Conservation (phyloP, 305 asterid genomes). For the Solanum aculeatissimum region DNA sequence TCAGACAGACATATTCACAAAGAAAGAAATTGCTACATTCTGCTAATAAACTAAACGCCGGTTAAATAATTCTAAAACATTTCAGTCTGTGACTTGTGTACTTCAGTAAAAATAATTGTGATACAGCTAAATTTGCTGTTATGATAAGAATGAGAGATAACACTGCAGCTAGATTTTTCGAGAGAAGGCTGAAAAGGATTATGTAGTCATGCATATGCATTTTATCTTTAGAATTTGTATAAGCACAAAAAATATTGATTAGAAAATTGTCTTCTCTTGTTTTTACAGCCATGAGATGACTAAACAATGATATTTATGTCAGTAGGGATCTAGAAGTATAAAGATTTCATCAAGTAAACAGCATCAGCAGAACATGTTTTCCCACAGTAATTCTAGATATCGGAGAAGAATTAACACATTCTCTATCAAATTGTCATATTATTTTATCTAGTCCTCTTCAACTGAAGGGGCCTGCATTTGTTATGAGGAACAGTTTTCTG, state of each 20-base stretch:
- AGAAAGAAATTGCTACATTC: neutral
- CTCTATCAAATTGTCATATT: neutral
- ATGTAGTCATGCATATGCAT: neutral
- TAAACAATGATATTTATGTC: neutral
- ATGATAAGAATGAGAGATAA: neutral
- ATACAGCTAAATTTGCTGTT: neutral
- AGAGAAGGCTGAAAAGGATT: neutral
- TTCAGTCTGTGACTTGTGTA: neutral
- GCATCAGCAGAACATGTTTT: neutral
- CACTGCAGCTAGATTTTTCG: neutral
- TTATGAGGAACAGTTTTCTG: neutral
- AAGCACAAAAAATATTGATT: neutral
- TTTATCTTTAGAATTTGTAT: neutral
- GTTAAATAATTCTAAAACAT: neutral
- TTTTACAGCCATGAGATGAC: neutral
- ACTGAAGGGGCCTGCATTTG: neutral
- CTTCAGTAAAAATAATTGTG: neutral
- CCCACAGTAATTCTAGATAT: neutral
- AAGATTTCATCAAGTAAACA: neutral
- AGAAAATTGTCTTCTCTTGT: neutral
- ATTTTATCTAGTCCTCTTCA: neutral
- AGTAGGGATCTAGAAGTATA: neutral
- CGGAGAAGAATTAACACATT: neutral
- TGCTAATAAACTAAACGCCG: neutral
- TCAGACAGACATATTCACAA: neutral